Evolutionary conservation across 768 basidiomycete species (phyloP), one percentile per base, ranked within the genome.

Genomic region (Xerocomellus chrysenteron): DNA sequence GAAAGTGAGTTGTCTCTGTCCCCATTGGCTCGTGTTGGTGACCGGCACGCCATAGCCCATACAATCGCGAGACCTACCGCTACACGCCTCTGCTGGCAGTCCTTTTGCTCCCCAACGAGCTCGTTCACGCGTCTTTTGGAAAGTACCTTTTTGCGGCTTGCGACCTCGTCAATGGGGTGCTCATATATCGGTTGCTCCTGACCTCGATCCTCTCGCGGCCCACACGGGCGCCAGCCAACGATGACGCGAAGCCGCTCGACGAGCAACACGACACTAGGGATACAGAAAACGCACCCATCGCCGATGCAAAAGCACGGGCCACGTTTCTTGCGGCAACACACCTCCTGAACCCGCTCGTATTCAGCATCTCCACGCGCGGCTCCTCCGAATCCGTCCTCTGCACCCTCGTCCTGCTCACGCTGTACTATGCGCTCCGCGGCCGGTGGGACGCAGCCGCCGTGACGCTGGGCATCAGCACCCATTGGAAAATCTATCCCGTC

Each of bases 401-500:
- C 39, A 76, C 89, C 2, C 78, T 95, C 54, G 89, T 98, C 39
- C 79, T 97, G 39, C 73, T 82, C 50, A 84, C 87, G 0, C 73
- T 95, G 28, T 82, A 82, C 67, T 78, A 73, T 32, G 83, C 85
- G 2, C 72, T 88, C 55, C 78, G 79, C 41, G 76, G 74, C 4
- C 76, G 76, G 43, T 89, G 90, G 85, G 78, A 81, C 47, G 58
- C 71, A 4, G 84, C 92, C 0, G 94, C 92, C 0, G 61, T 91
- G 5, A 66, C 87, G 53, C 78, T 95, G 21, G 97, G 94, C 1
- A 63, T 94, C 40, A 87, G 90, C 58, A 86, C 93, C 0, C 94
- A 98, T 65, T 96, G 94, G 92, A 99, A 99, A 74, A 92, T 99
- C 54, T 98, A 97, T 67, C 97, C 97, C 0, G 78, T 95, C 61